These are phyloP conservation scores for Ilyonectria mors-panacis DNA, from an alignment of 2,329 filamentous ascomycete genomes.

Conservation along the genomic window DNA sequence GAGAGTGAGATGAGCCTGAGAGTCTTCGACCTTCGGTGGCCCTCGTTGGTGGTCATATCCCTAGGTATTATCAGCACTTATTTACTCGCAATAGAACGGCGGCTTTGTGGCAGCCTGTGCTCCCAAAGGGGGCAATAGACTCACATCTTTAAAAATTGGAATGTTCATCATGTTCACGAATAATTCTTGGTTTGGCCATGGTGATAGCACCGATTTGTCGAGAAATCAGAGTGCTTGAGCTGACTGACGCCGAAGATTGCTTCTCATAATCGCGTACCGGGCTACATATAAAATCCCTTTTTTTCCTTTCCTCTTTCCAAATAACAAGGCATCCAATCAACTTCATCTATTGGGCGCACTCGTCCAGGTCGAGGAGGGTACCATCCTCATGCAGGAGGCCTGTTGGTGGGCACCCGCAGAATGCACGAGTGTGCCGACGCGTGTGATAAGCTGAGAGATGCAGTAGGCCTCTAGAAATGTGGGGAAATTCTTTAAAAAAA, in stretches of 20 bases:
- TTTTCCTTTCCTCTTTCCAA: not conserved
- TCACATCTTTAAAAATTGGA: no score
- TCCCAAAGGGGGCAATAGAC: no score
- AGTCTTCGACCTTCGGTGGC: no score
- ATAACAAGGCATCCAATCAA: not conserved
- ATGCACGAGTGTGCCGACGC: not conserved
- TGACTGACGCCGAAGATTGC: not conserved
- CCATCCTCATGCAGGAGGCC: not conserved
- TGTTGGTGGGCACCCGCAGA: not conserved
- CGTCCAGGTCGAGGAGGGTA: not conserved
- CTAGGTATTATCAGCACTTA: no score
- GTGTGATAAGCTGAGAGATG: not conserved
- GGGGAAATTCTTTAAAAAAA: not conserved
- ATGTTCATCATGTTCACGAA: conserved; percentile 51
- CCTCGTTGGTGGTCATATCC: no score
- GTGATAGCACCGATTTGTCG: no score
- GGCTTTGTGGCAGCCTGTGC: no score
- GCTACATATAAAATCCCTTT: not conserved
- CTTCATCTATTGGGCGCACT: not conserved
- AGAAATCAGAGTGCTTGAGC: no score
- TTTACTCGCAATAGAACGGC: no score
- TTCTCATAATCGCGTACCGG: not conserved
- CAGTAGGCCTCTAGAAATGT: no score
- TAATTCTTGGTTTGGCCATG: no score
- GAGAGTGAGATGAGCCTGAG: no score